Base-by-base conservation (phyloP, 225 moss, liverwort and hornwort species). In the Asterella californica region DNA sequence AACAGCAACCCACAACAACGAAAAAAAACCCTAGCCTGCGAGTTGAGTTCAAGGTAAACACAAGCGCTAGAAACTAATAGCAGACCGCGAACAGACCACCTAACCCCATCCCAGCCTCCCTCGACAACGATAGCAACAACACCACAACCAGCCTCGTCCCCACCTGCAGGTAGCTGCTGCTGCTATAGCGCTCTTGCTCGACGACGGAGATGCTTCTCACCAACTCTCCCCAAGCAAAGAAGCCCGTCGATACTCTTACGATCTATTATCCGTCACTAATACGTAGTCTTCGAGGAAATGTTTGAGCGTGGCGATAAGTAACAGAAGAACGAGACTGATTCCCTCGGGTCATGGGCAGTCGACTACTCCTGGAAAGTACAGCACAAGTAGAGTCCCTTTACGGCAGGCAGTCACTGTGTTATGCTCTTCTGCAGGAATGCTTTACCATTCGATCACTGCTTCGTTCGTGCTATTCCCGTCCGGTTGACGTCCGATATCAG, bases 1-100 rank as follows among this genome's bases (percentile, higher is more conserved):
- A 6, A 27, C 9, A 45, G 21, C 22, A 70, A 70, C 18, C 37
- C 70, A 32, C 38, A 42, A 70, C 24, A 37, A 45, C 18, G 15
- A 19, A 7, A 8, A 70, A 42, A 70, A 70, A 70, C 70, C 70
- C 70, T 70, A 70, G 70, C 42, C 70, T 30, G 22, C 70, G 9
- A 70, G 38, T 10, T 70, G 25, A 24, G 38, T 45, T 45, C 42
- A 24, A 19, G 9, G 30, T 10, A 30, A 70, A 45, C 38, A 70
- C 42, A 9, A 38, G 14, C 36, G 3, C 12, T 37, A 22, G 37
- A 37, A 24, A 1, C 38, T 21, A 70, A 22, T 10, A 19, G 12
- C 25, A 24, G 37, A 19, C 21, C 22, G 24, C 21, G 12, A 70
- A 70, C 10, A 21, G 45, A 42, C 25, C 22, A 70, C 70, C 42